Evolutionary conservation across 129 eudicot genomes (phyloP).

Genomic region (Lactuca saligna): DNA sequence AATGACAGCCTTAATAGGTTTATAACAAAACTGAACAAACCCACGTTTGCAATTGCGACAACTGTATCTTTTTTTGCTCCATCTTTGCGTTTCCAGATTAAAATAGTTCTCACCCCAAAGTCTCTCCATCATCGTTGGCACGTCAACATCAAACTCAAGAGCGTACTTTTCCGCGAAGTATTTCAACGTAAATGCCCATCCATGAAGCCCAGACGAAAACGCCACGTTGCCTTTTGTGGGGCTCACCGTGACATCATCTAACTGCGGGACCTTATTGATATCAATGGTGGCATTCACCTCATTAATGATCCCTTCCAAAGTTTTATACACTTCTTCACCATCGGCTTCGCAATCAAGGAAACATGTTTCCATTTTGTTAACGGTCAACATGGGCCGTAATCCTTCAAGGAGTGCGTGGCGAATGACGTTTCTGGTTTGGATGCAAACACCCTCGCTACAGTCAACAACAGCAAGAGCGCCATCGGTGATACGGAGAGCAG

Average conservation of each 20-base stretch:
- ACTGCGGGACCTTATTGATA: constrained; percentile 54
- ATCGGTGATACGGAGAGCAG: constrained; percentile 61
- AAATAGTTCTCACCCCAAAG: constrained; percentile 59
- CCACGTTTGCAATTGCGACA: constrained; percentile 53
- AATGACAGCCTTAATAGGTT: constrained; percentile 56
- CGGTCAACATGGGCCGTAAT: constrained; percentile 49
- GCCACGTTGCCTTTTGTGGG: constrained; percentile 70
- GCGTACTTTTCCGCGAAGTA: constrained; percentile 63
- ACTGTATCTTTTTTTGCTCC: constrained; percentile 51
- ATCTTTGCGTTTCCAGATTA: constrained; percentile 46
- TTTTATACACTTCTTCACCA: constrained; percentile 62
- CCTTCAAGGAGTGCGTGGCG: constrained; percentile 70
- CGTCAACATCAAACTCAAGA: constrained; percentile 56
- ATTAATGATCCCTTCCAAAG: constrained; percentile 55
- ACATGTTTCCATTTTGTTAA: constrained; percentile 69
- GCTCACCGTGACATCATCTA: constrained; percentile 55
- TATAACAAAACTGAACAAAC: constrained; percentile 58
- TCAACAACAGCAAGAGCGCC: constrained; percentile 68
- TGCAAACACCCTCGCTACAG: constrained; percentile 70
- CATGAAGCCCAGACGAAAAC: constrained; percentile 54
- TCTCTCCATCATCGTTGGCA: constrained; percentile 63
- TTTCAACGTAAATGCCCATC: constrained; percentile 45
- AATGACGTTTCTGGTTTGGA: constrained; percentile 61
- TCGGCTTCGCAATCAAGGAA: constrained; percentile 66
- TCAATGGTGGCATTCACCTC: constrained; percentile 49